A percentile compares a stretch with the other conserved stretches of the same genome.
phyloP scores from a whole-genome alignment of 148 eudicot genomes.

The Agrostemma githago region DNA sequence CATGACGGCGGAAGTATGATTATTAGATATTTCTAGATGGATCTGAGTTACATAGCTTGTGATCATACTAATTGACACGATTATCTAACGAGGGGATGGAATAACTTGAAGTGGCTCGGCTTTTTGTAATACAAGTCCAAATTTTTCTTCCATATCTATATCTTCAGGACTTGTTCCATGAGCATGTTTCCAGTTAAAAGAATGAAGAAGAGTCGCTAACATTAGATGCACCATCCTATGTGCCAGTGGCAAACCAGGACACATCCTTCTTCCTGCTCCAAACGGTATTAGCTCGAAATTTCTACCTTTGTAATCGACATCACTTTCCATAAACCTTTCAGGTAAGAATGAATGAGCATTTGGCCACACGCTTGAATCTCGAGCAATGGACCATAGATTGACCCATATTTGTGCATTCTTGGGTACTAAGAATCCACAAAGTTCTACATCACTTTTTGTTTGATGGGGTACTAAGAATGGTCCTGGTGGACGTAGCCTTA shows the following conservation, averaged over 20 bases:
- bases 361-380: slow-evolving; percentile 27
- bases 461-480: slow-evolving; percentile 34
- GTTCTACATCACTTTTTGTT: slow-evolving; percentile 13
- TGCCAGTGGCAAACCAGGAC: slow-evolving; percentile 25
- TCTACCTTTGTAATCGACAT: slow-evolving; percentile 20
- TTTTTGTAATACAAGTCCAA: slow-evolving; percentile 24
- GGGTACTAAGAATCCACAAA: slow-evolving; percentile 27
- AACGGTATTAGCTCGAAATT: slow-evolving; percentile 30
- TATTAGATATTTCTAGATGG: too few species aligned
- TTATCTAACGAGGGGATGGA: slow-evolving; percentile 17
- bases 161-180: slow-evolving; percentile 19
- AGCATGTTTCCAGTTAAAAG: slow-evolving; percentile 31
- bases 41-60: too few species aligned
- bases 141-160: slow-evolving; percentile 27
- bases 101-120: slow-evolving; percentile 25
- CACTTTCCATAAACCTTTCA: slow-evolving; percentile 29
- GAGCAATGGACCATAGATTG: slow-evolving; percentile 33
- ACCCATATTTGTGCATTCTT: slow-evolving; percentile 32
- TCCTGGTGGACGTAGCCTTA: slow-evolving; percentile 28
- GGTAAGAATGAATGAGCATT: slow-evolving; percentile 25
- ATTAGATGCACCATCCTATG: slow-evolving; percentile 28
- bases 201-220: slow-evolving; percentile 25
- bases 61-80: too few species aligned
- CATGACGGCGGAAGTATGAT: too few species aligned
- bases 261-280: slow-evolving; percentile 28